phyloP scores from a whole-genome alignment of 768 basidiomycete species.

The Trametes punicea region DNA sequence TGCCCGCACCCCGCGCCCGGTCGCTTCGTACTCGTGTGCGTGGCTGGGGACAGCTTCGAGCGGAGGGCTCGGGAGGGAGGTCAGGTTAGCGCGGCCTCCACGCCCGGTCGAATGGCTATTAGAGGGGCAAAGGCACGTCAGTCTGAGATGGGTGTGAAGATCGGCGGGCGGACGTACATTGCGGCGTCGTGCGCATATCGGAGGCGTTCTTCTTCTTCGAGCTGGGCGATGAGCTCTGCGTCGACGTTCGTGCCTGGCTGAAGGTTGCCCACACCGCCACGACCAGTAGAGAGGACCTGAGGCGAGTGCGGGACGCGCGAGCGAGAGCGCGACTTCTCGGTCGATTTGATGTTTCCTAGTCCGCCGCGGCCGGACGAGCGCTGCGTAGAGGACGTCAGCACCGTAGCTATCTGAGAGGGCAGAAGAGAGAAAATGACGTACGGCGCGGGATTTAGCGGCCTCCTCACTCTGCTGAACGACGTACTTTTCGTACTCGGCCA shows the following conservation, averaged over 20 bases:
- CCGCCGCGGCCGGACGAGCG: constrained; percentile 79
- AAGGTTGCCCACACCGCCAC: constrained; percentile 66
- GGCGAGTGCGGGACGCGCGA: constrained; percentile 11
- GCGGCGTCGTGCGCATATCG: constrained; percentile 29
- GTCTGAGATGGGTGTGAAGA: neutral
- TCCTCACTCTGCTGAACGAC: constrained; percentile 36
- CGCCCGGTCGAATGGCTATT: constrained; percentile 64
- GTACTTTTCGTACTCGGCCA: constrained; percentile 35
- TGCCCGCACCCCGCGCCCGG: constrained; percentile 65
- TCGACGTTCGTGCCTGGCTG: constrained; percentile 27
- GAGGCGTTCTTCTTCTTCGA: constrained; percentile 35
- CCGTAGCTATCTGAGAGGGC: neutral
- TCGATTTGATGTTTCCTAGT: constrained; percentile 81
- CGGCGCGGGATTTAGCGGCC: constrained; percentile 22
- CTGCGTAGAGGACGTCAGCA: constrained; percentile 30
- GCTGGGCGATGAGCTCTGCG: constrained; percentile 28
- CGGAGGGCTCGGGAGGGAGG: constrained; percentile 26
- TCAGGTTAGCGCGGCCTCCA: constrained; percentile 65
- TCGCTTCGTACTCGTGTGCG: constrained; percentile 34
- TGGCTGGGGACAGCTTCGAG: constrained; percentile 15
- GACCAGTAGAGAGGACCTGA: constrained; percentile 49
- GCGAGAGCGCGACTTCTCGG: constrained; percentile 43
- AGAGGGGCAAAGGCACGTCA: neutral
- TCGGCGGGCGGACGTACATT: constrained; percentile 36
- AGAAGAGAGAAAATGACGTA: constrained; percentile 3